Conservation (phyloP, 2,329 filamentous ascomycete species). For the Plenodomus lindquistii region DNA sequence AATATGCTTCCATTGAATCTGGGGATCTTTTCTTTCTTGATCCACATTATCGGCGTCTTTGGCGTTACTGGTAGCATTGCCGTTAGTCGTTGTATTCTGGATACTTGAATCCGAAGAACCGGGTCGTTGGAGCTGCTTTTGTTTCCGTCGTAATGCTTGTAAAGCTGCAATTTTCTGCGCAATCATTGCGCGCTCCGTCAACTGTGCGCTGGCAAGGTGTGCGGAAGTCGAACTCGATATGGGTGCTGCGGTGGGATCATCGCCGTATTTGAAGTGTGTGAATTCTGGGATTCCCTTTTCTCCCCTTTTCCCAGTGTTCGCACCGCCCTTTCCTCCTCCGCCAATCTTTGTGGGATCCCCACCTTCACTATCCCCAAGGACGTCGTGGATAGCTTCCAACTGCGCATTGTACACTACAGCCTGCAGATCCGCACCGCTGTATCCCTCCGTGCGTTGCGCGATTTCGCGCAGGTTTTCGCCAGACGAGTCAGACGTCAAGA, state of each 20-base stretch:
- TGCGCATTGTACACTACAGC: constrained; percentile 96
- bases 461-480: constrained; percentile 66
- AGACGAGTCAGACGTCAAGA: constrained; percentile 53
- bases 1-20: constrained; percentile 84
- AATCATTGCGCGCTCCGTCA: constrained; percentile 80
- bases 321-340: constrained; percentile 29
- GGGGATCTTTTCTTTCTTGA: constrained; percentile 68
- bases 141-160: constrained; percentile 69
- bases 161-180: constrained; percentile 81
- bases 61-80: constrained; percentile 19
- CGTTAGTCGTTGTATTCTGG: constrained; percentile 8
- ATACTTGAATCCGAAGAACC: constrained; percentile 6
- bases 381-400: constrained; percentile 93
- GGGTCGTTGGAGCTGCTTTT: constrained; percentile 53
- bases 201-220: constrained; percentile 41
- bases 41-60: constrained; percentile 48
- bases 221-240: constrained; percentile 36
- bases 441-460: constrained; percentile 80
- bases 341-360: constrained; percentile 33
- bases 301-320: constrained; percentile 14
- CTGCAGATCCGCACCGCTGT: constrained; percentile 92
- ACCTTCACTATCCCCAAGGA: constrained; percentile 65
- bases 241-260: constrained; percentile 37
- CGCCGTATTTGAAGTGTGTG: constrained; percentile 78
- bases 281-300: constrained; percentile 39